Conservation (phyloP, 257 asterid genomes). For the Solanum neorickii region DNA sequence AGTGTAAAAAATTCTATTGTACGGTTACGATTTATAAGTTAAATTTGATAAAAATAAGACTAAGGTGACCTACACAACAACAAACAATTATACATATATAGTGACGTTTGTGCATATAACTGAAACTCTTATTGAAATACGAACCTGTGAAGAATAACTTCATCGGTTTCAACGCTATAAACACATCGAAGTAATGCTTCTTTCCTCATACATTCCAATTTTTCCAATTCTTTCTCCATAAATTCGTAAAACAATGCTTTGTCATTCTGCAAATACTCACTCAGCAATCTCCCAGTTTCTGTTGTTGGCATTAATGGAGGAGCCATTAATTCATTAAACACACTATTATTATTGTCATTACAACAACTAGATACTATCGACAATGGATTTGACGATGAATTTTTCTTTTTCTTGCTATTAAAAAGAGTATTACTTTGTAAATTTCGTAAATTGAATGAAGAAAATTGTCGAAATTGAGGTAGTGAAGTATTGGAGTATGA, state of each 20-base stretch:
- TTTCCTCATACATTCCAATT: constrained; percentile 34
- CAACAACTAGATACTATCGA: neutral
- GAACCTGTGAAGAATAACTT: constrained; percentile 72
- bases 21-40: no score
- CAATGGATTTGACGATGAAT: constrained; percentile 11
- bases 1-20: no score
- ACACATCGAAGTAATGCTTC: constrained; percentile 44
- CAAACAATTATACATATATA: no score
- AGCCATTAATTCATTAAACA: constrained; percentile 41
- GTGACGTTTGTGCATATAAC: no score
- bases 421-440: neutral
- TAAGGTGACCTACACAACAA: no score
- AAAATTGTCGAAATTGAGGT: constrained; percentile 3
- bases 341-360: constrained; percentile 11
- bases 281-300: constrained; percentile 44
- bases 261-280: constrained; percentile 41
- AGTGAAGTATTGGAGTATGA: neutral
- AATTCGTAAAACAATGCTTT: constrained; percentile 27
- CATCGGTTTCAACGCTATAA: constrained; percentile 47
- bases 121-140: no score
- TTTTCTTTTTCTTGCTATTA: constrained; percentile 10
- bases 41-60: no score
- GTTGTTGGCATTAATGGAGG: constrained; percentile 79
- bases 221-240: constrained; percentile 42
- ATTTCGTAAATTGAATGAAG: neutral